Evolutionary conservation across 2,329 filamentous ascomycete genomes (phyloP).

Genomic region (Exophiala viscosa): DNA sequence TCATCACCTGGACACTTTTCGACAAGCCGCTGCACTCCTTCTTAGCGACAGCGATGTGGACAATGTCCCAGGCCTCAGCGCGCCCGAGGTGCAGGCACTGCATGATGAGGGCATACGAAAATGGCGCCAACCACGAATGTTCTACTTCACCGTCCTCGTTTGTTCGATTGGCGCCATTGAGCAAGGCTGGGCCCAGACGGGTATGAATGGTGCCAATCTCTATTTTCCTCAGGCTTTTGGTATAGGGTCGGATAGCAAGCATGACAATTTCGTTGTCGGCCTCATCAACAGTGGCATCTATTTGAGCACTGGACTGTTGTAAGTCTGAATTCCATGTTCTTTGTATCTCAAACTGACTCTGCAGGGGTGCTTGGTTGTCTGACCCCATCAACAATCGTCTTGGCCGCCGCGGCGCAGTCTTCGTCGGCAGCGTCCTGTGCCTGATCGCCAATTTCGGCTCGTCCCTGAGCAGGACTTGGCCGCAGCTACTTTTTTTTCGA

Average conservation of each 20-base stretch:
- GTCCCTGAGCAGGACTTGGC: slow-evolving; percentile 57
- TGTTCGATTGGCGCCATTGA: slow-evolving; percentile 52
- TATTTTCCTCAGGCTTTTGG: slow-evolving; percentile 47
- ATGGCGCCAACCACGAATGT: slow-evolving; percentile 47
- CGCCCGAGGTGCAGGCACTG: slow-evolving; percentile 41
- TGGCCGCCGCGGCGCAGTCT: slow-evolving; percentile 67
- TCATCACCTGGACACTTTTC: slow-evolving; percentile 5
- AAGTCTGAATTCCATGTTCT: slow-evolving; percentile 27
- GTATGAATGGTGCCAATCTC: slow-evolving; percentile 52
- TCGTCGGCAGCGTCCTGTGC: slow-evolving; percentile 59
- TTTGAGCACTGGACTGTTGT: slow-evolving; percentile 49
- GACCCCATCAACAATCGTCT: slow-evolving; percentile 68
- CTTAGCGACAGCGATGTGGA: not conserved
- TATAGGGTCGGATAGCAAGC: slow-evolving; percentile 42
- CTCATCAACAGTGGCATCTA: slow-evolving; percentile 60
- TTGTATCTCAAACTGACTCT: slow-evolving; percentile 12
- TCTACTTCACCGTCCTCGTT: slow-evolving; percentile 52
- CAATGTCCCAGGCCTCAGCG: slow-evolving; percentile 34
- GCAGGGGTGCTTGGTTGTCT: slow-evolving; percentile 61
- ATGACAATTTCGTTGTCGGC: slow-evolving; percentile 59
- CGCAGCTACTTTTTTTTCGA: slow-evolving; percentile 53
- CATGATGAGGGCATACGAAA: slow-evolving; percentile 44
- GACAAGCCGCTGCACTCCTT: slow-evolving; percentile 16
- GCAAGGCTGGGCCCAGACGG: slow-evolving; percentile 53
- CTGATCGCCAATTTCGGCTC: slow-evolving; percentile 45